Percentiles rank a stretch among this genome's conserved stretches.
Evolutionary conservation across 23 red algal species (phyloP).

Genomic region (Gracilaria caudata): DNA sequence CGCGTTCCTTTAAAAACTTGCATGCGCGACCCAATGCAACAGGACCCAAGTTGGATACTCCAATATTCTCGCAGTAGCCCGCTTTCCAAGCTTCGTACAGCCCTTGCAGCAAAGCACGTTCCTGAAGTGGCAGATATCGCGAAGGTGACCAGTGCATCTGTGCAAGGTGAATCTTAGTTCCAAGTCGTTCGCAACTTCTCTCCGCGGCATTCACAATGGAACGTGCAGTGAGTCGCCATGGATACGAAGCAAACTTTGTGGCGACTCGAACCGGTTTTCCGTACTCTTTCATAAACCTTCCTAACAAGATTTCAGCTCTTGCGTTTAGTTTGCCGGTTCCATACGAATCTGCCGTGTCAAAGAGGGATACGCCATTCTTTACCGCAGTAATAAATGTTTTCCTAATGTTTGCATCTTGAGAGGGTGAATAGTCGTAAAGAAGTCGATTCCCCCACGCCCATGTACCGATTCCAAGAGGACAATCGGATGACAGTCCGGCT

Average conservation of each 20-base stretch:
- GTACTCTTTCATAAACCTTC: conserved; percentile 20
- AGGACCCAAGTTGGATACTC: conserved; percentile 74
- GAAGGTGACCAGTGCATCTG: conserved; percentile 72
- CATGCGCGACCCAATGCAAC: conserved; percentile 9
- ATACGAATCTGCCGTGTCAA: conserved; percentile 76
- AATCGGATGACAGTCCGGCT: conserved; percentile 17
- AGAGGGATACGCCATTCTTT: conserved; percentile 39
- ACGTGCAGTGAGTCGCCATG: conserved; percentile 56
- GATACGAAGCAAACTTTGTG: conserved; percentile 69
- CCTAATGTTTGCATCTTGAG: conserved; percentile 21
- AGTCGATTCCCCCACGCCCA: conserved; percentile 76
- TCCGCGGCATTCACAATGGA: conserved; percentile 61
- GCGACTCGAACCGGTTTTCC: conserved; percentile 33
- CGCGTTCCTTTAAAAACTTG: conserved; percentile 40
- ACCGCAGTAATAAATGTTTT: conserved; percentile 38
- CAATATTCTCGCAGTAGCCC: conserved; percentile 60
- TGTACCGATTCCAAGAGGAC: conserved; percentile 48
- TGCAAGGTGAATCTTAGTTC: conserved; percentile 40
- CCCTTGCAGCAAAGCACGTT: conserved; percentile 52
- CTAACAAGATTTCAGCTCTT: conserved; percentile 46
- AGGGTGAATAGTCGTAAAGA: conserved; percentile 49
- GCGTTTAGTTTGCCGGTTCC: conserved; percentile 54
- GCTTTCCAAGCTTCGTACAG: conserved; percentile 68
- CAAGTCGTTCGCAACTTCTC: conserved; percentile 43
- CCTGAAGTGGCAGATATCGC: conserved; percentile 58